Evolutionary conservation across 129 eudicot genomes (phyloP), one percentile per base, ranked within the genome.

Genomic region (Flaveria brownii): DNA sequence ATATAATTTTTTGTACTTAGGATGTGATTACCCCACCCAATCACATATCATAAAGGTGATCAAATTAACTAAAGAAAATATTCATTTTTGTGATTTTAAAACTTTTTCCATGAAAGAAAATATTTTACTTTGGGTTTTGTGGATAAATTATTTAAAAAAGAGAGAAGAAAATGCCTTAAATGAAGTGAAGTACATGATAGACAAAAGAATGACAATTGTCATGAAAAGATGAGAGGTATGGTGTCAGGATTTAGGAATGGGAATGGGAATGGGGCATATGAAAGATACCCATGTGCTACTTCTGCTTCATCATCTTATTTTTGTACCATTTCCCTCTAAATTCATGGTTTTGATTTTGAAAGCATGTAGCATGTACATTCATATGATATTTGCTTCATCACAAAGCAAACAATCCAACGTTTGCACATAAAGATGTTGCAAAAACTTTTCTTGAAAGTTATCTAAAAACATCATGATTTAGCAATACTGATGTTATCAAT

Each of bases 271-370:
- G 60, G 75, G 77, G 33, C 55, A 49, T 62, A 59, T 46, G 59
- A 52, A 76, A 59, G 72, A 64, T 75, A 20, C 63, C 80, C 82
- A 78, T 70, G 82, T 78, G 82, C 82, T 78, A 7, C 49, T 69
- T 60, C 80, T 76, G 62, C 80, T 51, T 66, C 72, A 51, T 41
- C 49, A 30, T 49, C 69, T 59, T 46, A 28, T 30, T 71, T 78
- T 77, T 57, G 39, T 59, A 57, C 57, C 28, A 60, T 59, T 54
- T 72, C 20, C 67, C 17, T 72, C 67, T 30, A 26, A 74, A 25
- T 26, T 59, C 26, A 47, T 25, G 17, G 22, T 33, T 45, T 17
- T 45, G 61, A 36, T 74, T 57, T 51, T 16, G 9, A 22, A 68
- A 59, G n/a, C 25, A 22, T 22, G 56, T 13, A 39, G 42, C 20